Conservation (phyloP, 73 alveolate genomes). For the Durusdinium trenchii region DNA sequence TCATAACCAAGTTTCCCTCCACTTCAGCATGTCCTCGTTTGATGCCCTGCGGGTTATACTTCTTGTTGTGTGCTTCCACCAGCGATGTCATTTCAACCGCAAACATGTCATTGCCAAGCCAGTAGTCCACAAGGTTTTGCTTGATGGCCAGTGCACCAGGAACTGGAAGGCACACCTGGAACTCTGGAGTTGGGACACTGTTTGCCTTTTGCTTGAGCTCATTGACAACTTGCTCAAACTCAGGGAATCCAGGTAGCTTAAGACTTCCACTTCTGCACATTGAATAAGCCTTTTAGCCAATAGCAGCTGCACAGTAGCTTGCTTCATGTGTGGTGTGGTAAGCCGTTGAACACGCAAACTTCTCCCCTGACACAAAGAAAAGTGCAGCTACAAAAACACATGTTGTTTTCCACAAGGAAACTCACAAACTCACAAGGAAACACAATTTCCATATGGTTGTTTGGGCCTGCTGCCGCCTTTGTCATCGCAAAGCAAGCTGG, state of each 20-base stretch:
- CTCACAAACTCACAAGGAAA: too few species aligned
- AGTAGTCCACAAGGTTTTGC: conserved; percentile 25
- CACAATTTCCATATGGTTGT: too few species aligned
- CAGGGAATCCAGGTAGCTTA: neutral
- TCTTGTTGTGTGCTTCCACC: neutral
- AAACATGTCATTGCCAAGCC: neutral
- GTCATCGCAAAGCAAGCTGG: neutral
- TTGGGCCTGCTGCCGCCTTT: conserved; percentile 2
- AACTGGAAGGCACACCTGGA: neutral
- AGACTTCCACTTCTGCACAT: neutral
- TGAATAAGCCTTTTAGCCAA: neutral
- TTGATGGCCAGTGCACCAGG: neutral
- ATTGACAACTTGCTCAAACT: neutral
- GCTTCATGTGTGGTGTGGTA: neutral
- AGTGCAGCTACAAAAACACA: too few species aligned
- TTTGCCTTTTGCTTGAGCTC: neutral
- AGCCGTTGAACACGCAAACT: neutral
- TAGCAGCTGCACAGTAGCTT: neutral
- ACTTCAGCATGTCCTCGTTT: neutral
- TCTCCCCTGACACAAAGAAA: too few species aligned
- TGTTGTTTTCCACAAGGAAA: too few species aligned
- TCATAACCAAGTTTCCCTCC: neutral
- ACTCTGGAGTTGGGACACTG: neutral
- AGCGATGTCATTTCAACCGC: neutral
- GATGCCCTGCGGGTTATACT: neutral